These are phyloP conservation scores for Myxozyma melibiosi DNA, from an alignment of 805 yeast genomes.

Conservation along the genomic window DNA sequence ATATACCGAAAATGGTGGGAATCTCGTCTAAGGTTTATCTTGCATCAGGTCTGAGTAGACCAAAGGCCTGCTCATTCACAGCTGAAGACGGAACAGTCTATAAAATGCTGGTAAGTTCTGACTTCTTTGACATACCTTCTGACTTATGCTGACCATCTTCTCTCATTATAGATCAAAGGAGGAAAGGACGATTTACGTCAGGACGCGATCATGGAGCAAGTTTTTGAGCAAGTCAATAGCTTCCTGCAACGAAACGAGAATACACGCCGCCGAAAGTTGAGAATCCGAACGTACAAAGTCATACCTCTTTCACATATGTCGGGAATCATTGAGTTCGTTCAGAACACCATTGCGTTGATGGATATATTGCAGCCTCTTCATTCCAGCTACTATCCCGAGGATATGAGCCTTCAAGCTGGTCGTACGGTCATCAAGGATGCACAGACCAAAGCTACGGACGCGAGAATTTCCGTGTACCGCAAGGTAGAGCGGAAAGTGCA, in stretches of 20 bases:
- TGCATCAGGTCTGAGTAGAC: constrained; percentile 89
- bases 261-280: constrained; percentile 58
- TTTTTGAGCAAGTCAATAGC: constrained; percentile 79
- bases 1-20: constrained; percentile 51
- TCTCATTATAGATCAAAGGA: constrained; percentile 52
- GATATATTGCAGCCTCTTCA: constrained; percentile 73
- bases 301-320: constrained; percentile 84
- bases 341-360: constrained; percentile 68
- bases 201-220: constrained; percentile 98
- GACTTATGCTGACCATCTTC: neutral
- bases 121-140: neutral
- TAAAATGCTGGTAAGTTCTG: constrained; percentile 54
- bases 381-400: constrained; percentile 46
- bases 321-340: constrained; percentile 89
- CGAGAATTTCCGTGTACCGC: constrained; percentile 46
- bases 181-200: constrained; percentile 92
- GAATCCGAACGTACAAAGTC: constrained; percentile 82
- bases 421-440: constrained; percentile 62
- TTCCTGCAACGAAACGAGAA: constrained; percentile 59
- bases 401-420: constrained; percentile 57
- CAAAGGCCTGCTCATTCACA: constrained; percentile 67
- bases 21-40: constrained; percentile 54
- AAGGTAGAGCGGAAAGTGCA: constrained; percentile 53
- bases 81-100: constrained; percentile 62
- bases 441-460: constrained; percentile 49